Evolutionary conservation across 2,329 filamentous ascomycete genomes (phyloP).

Genomic region (Verticillium tricorpus): DNA sequence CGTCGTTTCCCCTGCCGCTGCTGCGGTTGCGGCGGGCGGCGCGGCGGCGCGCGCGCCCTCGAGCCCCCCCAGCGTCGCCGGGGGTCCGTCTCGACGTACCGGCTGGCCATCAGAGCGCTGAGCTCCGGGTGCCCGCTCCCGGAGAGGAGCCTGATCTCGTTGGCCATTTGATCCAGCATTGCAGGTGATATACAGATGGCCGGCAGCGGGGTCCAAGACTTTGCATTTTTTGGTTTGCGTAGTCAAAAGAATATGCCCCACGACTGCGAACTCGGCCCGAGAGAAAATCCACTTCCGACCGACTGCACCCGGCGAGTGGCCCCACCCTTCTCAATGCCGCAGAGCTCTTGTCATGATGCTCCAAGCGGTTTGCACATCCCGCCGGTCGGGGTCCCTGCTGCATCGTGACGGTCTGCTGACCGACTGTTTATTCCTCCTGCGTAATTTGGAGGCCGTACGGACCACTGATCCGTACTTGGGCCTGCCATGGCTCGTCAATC

Average conservation of each 20-base stretch:
- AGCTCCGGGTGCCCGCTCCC: conserved; percentile 28
- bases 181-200: conserved; percentile 3
- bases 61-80: background rate
- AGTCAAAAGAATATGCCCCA: background rate
- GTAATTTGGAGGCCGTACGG: too few relatives aligned
- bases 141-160: conserved; percentile 32
- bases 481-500: too few relatives aligned
- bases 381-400: too few relatives aligned
- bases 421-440: too few relatives aligned
- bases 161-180: conserved; percentile 22
- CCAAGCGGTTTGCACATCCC: too few relatives aligned
- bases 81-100: conserved; percentile 12
- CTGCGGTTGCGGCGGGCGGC: background rate
- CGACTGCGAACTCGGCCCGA: background rate
- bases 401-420: too few relatives aligned
- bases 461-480: too few relatives aligned
- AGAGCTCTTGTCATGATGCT: too few relatives aligned
- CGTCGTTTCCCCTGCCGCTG: background rate
- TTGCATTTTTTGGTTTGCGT: background rate
- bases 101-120: conserved; percentile 24
- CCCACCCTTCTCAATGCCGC: background rate
- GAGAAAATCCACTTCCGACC: background rate
- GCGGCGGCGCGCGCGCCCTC: too few relatives aligned
- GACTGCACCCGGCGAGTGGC: background rate
- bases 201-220: background rate